Evolutionary conservation across 441 rosid species (phyloP).

Genomic region (Bruguiera hainesii): DNA sequence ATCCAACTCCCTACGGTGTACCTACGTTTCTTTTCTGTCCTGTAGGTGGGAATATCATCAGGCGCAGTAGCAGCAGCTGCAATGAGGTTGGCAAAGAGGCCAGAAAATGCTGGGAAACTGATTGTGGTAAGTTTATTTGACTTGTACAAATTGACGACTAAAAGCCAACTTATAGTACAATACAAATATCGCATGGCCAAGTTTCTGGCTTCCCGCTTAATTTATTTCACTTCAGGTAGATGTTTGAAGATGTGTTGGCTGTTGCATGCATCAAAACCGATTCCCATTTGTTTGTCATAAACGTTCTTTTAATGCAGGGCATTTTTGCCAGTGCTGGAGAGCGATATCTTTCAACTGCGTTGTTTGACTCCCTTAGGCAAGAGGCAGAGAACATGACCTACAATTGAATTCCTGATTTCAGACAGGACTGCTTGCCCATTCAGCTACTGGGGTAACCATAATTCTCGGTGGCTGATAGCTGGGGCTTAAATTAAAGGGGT

Average conservation of each 20-base stretch:
- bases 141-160: background rate
- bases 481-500: no score
- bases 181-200: background rate
- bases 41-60: constrained; percentile 65
- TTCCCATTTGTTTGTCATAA: background rate
- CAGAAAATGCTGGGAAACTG: constrained; percentile 52
- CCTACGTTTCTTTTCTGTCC: background rate
- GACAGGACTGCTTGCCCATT: no score
- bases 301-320: constrained; percentile 29
- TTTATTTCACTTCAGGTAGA: background rate
- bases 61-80: constrained; percentile 66
- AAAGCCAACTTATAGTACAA: background rate
- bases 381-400: constrained; percentile 37
- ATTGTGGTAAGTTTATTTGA: constrained; percentile 35
- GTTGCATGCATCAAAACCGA: no score
- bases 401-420: constrained; percentile 4
- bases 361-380: constrained; percentile 43
- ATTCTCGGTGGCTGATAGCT: no score
- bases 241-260: background rate
- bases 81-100: constrained; percentile 47
- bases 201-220: background rate
- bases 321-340: constrained; percentile 59
- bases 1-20: background rate
- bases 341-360: constrained; percentile 46
- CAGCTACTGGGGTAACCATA: no score